phyloP scores from a whole-genome alignment of 2,329 filamentous ascomycete genomes.

The Claviceps arundinis region DNA sequence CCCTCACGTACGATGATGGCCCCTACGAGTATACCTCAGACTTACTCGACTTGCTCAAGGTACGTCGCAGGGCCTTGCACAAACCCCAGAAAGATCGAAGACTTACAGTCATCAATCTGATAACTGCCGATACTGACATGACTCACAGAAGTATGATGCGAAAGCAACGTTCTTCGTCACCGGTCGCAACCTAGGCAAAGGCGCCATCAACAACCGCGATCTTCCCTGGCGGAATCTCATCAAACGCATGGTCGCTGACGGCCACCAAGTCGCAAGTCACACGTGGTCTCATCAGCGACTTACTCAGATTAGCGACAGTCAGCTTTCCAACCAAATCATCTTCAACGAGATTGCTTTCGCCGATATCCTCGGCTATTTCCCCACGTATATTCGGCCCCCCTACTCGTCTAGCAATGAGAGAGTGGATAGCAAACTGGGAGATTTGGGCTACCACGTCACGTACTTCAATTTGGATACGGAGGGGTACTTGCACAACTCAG shows the following conservation, averaged over 20 bases:
- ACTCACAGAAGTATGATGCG: slow-evolving; percentile 19
- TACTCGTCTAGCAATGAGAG: slow-evolving; percentile 30
- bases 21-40: slow-evolving; percentile 28
- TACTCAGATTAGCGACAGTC: slow-evolving; percentile 18
- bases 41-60: slow-evolving; percentile 24
- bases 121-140: background rate
- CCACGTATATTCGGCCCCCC: slow-evolving; percentile 31
- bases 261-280: slow-evolving; percentile 47
- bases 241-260: slow-evolving; percentile 34
- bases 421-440: slow-evolving; percentile 25
- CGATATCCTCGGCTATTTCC: slow-evolving; percentile 26
- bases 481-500: slow-evolving; percentile 40
- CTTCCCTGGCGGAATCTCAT: slow-evolving; percentile 23
- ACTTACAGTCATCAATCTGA: background rate
- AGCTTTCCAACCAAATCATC: slow-evolving; percentile 26
- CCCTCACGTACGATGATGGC: slow-evolving; percentile 34
- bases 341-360: slow-evolving; percentile 30
- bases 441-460: slow-evolving; percentile 42
- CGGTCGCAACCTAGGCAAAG: slow-evolving; percentile 24
- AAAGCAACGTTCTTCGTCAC: slow-evolving; percentile 27
- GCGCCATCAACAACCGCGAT: slow-evolving; percentile 26
- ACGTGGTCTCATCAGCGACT: slow-evolving; percentile 34
- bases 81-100: background rate
- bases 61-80: background rate
- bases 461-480: slow-evolving; percentile 50